A percentile compares a stretch with the other conserved stretches of the same genome.
Evolutionary conservation across 2,329 filamentous ascomycete genomes (phyloP).

Genomic region (Diaporthe batatas): DNA sequence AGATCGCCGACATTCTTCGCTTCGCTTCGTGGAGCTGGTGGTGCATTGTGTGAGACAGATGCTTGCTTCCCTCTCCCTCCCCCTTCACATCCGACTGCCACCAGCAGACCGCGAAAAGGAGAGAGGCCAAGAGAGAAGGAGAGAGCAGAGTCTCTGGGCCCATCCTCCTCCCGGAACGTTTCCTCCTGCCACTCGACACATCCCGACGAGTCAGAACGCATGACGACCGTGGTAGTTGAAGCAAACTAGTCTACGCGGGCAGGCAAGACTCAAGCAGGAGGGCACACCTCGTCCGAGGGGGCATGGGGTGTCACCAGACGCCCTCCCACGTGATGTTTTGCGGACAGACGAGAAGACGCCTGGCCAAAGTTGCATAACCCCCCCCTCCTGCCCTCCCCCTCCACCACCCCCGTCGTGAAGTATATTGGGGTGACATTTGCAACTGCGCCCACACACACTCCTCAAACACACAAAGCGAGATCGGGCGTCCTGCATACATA

Average conservation of each 20-base stretch:
- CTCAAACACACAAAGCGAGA: neutral
- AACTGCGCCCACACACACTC: neutral
- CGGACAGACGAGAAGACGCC: neutral
- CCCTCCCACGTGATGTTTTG: constrained; percentile 30
- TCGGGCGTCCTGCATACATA: constrained; percentile 20
- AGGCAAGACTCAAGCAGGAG: constrained; percentile 26
- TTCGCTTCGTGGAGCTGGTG: constrained; percentile 3
- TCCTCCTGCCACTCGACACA: constrained; percentile 5
- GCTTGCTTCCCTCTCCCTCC: neutral
- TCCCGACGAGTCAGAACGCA: constrained; percentile 28
- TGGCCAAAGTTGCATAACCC: neutral
- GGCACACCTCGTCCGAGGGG: constrained; percentile 10
- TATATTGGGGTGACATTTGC: constrained; percentile 30
- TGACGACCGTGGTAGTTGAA: neutral
- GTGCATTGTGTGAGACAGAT: constrained; percentile 18
- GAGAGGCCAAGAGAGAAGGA: neutral
- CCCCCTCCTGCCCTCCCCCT: neutral
- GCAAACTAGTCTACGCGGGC: constrained; percentile 14
- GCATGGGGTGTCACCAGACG: constrained; percentile 15
- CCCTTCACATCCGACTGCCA: neutral
- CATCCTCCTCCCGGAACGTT: constrained; percentile 15
- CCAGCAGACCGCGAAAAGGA: neutral
- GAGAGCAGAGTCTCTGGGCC: neutral
- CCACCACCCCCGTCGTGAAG: neutral
- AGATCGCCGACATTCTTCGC: constrained; percentile 27